phyloP scores from a whole-genome alignment of 2,329 filamentous ascomycete genomes.

The Sphaceloma murrayae region DNA sequence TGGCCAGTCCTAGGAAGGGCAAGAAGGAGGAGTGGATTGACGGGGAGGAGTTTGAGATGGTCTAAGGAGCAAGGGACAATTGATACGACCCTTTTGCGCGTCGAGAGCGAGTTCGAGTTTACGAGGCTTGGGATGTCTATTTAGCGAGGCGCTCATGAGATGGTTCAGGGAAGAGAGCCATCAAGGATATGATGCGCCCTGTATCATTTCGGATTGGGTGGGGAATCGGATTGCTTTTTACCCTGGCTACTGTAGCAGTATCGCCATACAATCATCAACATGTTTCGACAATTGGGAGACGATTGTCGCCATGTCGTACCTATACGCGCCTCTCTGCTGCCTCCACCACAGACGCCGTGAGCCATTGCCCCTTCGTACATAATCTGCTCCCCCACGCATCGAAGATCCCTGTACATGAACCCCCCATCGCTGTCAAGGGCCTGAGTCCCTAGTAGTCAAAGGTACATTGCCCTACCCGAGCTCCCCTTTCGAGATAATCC shows the following conservation, averaged over 20 bases:
- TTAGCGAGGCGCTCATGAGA: conserved; percentile 18
- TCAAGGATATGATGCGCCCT: conserved; percentile 17
- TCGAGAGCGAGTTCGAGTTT: no score
- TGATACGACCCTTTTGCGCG: no score
- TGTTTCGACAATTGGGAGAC: neutral
- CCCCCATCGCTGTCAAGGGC: no score
- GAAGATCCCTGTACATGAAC: no score
- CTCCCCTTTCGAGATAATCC: neutral
- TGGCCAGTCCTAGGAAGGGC: conserved; percentile 26
- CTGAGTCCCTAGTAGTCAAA: neutral
- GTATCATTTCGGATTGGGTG: neutral
- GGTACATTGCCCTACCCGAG: neutral
- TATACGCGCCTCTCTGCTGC: no score
- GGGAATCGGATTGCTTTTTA: neutral
- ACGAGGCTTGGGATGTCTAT: no score
- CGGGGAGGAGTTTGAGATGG: conserved; percentile 24
- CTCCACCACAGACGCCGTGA: no score
- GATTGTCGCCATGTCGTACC: no score
- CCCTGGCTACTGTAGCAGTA: no score
- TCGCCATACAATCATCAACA: conserved; percentile 4
- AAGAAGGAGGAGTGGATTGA: conserved; percentile 28
- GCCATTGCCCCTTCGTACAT: no score
- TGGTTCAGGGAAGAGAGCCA: conserved; percentile 7
- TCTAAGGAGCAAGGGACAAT: no score
- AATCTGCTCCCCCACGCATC: no score